phyloP scores from a whole-genome alignment of 2,329 filamentous ascomycete genomes.

The Ophiostoma tasmaniense region DNA sequence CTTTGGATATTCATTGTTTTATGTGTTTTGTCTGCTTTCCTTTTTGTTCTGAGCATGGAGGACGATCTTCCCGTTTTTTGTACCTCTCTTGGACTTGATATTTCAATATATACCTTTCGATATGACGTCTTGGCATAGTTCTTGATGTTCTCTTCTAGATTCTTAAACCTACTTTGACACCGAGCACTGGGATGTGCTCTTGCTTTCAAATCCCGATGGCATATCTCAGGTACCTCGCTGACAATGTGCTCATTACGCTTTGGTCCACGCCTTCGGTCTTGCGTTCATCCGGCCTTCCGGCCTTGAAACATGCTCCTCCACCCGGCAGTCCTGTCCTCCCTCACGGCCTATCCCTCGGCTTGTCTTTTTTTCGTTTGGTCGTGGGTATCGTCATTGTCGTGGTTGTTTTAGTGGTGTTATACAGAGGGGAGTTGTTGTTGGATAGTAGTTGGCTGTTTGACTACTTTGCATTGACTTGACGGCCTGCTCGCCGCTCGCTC shows the following conservation, averaged over 20 bases:
- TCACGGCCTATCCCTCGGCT: not conserved
- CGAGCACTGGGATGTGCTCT: too few relatives aligned
- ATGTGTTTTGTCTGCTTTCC: not conserved
- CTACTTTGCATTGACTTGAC: too few relatives aligned
- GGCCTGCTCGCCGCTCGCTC: not conserved
- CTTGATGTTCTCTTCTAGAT: too few relatives aligned
- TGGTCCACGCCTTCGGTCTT: not conserved
- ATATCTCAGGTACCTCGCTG: too few relatives aligned
- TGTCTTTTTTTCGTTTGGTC: not conserved
- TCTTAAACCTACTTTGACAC: too few relatives aligned
- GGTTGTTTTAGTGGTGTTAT: not conserved
- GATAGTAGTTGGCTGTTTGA: too few relatives aligned
- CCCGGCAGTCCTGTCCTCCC: not conserved
- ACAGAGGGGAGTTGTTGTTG: not conserved
- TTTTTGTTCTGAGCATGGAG: not conserved
- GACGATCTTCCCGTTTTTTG: not conserved
- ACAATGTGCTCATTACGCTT: too few relatives aligned
- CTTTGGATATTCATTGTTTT: not conserved
- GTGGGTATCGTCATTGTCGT: slow-evolving; percentile 6
- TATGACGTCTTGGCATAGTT: not conserved
- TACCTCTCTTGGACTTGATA: not conserved
- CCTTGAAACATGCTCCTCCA: not conserved
- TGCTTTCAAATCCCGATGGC: not conserved
- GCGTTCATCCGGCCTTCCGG: not conserved
- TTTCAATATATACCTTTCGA: not conserved